Percentiles rank a stretch among this genome's conserved stretches.
Evolutionary conservation across 75 land plant species (phyloP).

Genomic region (Picea sitchensis): DNA sequence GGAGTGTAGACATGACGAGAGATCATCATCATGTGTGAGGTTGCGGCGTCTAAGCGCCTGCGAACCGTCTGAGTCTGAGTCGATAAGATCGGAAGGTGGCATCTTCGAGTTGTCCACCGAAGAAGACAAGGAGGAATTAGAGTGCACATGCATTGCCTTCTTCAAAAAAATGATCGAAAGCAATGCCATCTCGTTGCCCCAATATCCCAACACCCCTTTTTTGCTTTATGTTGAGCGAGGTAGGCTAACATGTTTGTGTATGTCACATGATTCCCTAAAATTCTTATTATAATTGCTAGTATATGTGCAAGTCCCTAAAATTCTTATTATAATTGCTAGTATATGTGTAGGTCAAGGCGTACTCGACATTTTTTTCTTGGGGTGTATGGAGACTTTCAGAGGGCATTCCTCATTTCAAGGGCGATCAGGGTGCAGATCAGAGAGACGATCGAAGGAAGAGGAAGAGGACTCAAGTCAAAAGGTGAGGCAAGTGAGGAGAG

Average conservation of each 20-base stretch:
- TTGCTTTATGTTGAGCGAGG: constrained; percentile 26
- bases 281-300: neutral
- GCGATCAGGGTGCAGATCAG: neutral
- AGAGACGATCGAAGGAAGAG: neutral
- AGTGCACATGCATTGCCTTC: constrained; percentile 34
- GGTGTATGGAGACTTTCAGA: neutral
- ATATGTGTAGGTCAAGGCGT: neutral
- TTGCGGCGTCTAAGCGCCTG: constrained; percentile 3
- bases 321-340: neutral
- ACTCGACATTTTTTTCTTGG: neutral
- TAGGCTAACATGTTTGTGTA: neutral
- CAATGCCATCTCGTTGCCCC: constrained; percentile 23
- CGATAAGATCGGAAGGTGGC: constrained; percentile 7
- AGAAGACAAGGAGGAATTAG: constrained; percentile 27
- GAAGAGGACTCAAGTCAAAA: constrained; percentile 28
- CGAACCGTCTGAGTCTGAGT: constrained; percentile 29
- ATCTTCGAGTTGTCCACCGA: constrained; percentile 29
- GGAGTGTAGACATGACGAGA: neutral
- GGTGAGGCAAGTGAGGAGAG: constrained; percentile 17
- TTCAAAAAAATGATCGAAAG: constrained; percentile 20
- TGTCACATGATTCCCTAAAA: neutral
- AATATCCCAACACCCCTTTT: constrained; percentile 21
- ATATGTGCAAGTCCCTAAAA: neutral
- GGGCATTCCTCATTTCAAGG: neutral
- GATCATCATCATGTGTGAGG: neutral